These are phyloP conservation scores for Cyclotella choctawhatcheeana DNA, from an alignment of 108 stramenopile genomes.

Conservation along the genomic window DNA sequence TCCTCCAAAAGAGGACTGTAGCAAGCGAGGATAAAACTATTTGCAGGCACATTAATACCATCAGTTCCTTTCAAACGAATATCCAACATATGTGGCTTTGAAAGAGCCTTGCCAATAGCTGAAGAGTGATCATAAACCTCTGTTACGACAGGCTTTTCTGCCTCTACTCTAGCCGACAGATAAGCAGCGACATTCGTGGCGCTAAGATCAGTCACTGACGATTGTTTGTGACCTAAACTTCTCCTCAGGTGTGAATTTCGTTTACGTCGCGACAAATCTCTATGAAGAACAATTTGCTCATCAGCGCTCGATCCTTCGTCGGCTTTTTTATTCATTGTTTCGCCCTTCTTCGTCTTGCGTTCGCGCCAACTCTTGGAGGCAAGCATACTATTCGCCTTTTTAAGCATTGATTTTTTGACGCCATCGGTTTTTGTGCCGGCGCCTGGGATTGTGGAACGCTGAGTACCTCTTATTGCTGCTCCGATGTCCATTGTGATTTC, in stretches of 20 bases:
- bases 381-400: constrained; percentile 16
- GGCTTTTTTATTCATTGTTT: not conserved
- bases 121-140: constrained; percentile 23
- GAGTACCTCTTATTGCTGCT: not conserved
- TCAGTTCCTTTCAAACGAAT: constrained; percentile 52
- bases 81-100: constrained; percentile 54
- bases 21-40: constrained; percentile 57
- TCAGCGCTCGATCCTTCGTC: constrained; percentile 8
- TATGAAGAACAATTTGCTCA: constrained; percentile 15
- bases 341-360: constrained; percentile 4
- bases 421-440: not conserved
- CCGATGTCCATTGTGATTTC: constrained; percentile 3
- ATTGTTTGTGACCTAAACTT: not conserved
- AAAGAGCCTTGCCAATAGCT: constrained; percentile 7
- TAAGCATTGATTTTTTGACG: not conserved
- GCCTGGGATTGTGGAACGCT: no score
- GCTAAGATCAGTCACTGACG: not conserved
- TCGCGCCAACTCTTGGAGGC: constrained; percentile 20
- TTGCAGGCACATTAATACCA: constrained; percentile 43
- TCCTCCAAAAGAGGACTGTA: constrained; percentile 53
- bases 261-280: constrained; percentile 15
- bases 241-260: constrained; percentile 8
- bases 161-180: constrained; percentile 27
- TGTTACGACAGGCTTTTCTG: constrained; percentile 17
- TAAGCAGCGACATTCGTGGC: constrained; percentile 31